Evolutionary conservation across 148 eudicot genomes (phyloP), one percentile per base, ranked within the genome.

Genomic region (Selenicereus undatus): DNA sequence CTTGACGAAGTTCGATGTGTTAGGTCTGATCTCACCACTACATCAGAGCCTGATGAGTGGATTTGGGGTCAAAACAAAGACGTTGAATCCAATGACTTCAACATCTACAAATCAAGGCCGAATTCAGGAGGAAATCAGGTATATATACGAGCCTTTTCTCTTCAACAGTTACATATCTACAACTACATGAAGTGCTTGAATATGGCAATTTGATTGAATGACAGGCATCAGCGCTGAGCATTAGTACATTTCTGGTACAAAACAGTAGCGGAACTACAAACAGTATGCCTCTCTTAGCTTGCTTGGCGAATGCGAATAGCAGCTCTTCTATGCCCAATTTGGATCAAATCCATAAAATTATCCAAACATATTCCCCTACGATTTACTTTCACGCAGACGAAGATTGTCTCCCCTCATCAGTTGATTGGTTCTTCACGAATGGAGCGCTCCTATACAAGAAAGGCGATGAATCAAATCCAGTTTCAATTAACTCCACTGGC

Each of bases 371-470:
- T 24, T 54, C 84, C 8, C 90, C 90, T 11, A 81, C 62, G 62
- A 76, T 88, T 16, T 88, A 88, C 82, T 79, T 45, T 22, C 90
- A 88, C 73, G 88, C 90, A 12, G 22, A 79, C 2, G 90, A 88
- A 42, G 54, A 83, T 14, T 88, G 54, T 48, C 73, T 79, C 18
- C 88, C 90, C 20, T 88, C 90, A n/a, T 79, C 83, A 0, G 88
- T 88, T 24, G 80, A 81, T 2, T 88, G 90, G 90, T 86, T 83
- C 51, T 88, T 88, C 80, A 36, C 62, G 1, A 88, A 83, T 52
- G 90, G 90, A 0, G 85, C 88, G 3, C 71, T 86, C n/a, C 29
- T 88, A 35, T 88, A 75, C 86, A 79, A 83, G 45, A 78, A 83
- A 69, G 88, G 78, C 5, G 78, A 81, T 0, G 85, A 83, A 74